A percentile compares a stretch with the other conserved stretches of the same genome.
Conservation (phyloP, 345 rosid genomes). For the Eucalyptus camaldulensis region DNA sequence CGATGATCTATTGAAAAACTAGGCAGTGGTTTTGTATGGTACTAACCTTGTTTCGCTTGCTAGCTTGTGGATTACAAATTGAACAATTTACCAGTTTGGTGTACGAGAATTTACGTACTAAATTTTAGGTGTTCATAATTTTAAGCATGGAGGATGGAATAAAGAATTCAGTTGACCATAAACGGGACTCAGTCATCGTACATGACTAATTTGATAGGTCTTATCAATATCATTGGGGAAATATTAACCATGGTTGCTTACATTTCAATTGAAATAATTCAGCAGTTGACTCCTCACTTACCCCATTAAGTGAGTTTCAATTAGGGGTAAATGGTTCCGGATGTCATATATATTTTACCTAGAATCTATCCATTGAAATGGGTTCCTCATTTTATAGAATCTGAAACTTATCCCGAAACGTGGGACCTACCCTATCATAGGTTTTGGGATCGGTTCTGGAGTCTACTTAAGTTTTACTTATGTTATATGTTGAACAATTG, state of each 20-base stretch:
- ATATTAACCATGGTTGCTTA: not conserved
- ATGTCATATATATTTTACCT: fast-evolving
- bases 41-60: not conserved
- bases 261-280: not conserved
- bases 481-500: too few relatives aligned
- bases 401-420: too few relatives aligned
- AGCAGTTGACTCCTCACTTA: not conserved
- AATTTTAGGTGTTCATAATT: not conserved
- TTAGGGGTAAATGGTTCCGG: too few relatives aligned
- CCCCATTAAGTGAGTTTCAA: not conserved
- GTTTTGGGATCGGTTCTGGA: fast-evolving
- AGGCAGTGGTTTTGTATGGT: not conserved
- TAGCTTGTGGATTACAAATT: not conserved
- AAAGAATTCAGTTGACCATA: not conserved
- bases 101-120: too few relatives aligned
- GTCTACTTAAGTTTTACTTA: too few relatives aligned
- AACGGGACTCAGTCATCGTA: not conserved
- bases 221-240: not conserved
- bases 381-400: too few relatives aligned
- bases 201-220: not conserved
- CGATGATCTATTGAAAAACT: not conserved
- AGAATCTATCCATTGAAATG: too few relatives aligned
- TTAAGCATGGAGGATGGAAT: not conserved
- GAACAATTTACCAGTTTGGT: not conserved
- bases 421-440: too few relatives aligned